Evolutionary conservation across 257 asterid genomes (phyloP).

Genomic region (Salvia hispanica): DNA sequence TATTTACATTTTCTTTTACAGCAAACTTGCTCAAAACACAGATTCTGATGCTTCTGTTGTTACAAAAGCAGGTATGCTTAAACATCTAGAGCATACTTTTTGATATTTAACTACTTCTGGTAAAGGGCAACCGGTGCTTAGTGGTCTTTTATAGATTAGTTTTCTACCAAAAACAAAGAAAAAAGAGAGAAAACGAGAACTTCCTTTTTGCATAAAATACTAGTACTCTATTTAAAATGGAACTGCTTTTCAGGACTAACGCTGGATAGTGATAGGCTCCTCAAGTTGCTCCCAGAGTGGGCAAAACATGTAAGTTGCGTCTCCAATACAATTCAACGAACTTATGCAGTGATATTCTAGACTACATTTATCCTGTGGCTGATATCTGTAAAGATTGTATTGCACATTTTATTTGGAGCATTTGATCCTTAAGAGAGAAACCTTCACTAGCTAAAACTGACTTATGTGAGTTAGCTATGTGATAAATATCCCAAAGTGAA

Average conservation of each 20-base stretch:
- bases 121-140: constrained; percentile 6
- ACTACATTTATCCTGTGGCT: not conserved
- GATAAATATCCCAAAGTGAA: constrained; percentile 1
- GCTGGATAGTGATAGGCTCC: constrained; percentile 57
- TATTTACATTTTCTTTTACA: constrained; percentile 42
- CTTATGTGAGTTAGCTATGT: not conserved
- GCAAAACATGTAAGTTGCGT: constrained; percentile 60
- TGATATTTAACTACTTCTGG: constrained; percentile 8
- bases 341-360: not conserved
- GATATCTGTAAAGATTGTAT: not conserved
- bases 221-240: constrained; percentile 6
- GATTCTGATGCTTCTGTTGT: constrained; percentile 41
- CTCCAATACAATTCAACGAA: not conserved
- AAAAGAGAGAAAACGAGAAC: not conserved
- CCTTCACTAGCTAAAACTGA: not conserved
- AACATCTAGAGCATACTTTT: constrained; percentile 25
- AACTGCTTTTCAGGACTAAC: constrained; percentile 49
- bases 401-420: constrained; percentile 2
- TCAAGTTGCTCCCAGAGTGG: constrained; percentile 81
- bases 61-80: constrained; percentile 50
- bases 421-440: not conserved
- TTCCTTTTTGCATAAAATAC: constrained; percentile 8
- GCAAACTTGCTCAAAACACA: constrained; percentile 51
- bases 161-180: constrained; percentile 20
- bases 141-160: not conserved